Evolutionary conservation across 1,284 basidiomycete genomes (phyloP).

Genomic region (Irpex sp.): DNA sequence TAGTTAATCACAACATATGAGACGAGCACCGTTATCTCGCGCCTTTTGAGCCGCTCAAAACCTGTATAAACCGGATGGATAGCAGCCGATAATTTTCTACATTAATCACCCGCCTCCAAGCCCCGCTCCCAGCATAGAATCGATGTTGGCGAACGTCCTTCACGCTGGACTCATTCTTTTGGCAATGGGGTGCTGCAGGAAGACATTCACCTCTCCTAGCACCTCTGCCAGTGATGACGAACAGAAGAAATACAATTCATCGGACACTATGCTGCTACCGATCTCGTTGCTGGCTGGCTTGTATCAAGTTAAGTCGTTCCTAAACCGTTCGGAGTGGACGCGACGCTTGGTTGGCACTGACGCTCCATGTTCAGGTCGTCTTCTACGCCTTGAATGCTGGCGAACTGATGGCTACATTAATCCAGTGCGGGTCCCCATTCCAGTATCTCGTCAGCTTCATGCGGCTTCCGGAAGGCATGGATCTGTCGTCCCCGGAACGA

Average conservation of each 20-base stretch:
- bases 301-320: background rate
- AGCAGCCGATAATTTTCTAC: too few relatives aligned
- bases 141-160: background rate
- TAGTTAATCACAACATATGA: too few relatives aligned
- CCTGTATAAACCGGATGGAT: too few relatives aligned
- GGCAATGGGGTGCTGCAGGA: background rate
- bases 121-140: too few relatives aligned
- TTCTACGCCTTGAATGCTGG: background rate
- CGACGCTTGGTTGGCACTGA: too few relatives aligned
- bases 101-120: too few relatives aligned
- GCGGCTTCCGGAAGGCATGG: background rate
- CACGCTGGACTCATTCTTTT: background rate
- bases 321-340: too few relatives aligned
- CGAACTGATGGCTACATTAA: background rate
- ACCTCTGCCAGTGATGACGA: background rate
- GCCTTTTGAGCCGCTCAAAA: too few relatives aligned
- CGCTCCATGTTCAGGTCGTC: background rate
- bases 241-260: background rate
- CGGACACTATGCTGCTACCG: background rate
- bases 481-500: background rate
- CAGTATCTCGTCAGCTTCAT: background rate
- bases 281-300: background rate
- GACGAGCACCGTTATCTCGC: too few relatives aligned
- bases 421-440: background rate
- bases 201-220: background rate